Evolutionary conservation across 768 basidiomycete species (phyloP).

Genomic region (Hirschioporus abietinus): DNA sequence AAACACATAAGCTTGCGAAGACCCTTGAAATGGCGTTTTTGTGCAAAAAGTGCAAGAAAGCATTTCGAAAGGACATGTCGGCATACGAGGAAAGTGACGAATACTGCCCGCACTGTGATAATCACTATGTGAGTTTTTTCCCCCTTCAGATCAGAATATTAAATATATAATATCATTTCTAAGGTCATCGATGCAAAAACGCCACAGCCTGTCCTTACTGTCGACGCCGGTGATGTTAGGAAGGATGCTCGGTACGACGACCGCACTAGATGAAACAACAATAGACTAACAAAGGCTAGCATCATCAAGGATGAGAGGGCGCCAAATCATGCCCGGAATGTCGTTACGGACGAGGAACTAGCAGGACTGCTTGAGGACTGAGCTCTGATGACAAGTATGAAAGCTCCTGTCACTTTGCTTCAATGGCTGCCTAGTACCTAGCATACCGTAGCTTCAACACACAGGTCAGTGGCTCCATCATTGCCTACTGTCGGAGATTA

Average conservation of each 20-base stretch:
- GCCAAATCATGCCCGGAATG: not conserved
- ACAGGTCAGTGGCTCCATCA: no score
- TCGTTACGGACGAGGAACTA: not conserved
- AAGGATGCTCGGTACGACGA: conserved; percentile 79
- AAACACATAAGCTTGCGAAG: conserved; percentile 66
- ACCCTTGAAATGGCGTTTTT: conserved; percentile 81
- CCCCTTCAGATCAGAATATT: not conserved
- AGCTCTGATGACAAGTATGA: not conserved
- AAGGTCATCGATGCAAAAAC: conserved; percentile 93
- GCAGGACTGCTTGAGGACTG: not conserved
- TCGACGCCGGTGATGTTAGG: conserved; percentile 89
- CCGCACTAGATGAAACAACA: not conserved
- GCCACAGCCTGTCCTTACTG: conserved; percentile 75
- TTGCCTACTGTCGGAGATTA: no score
- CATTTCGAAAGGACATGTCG: conserved; percentile 93
- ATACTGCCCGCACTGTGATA: conserved; percentile 97
- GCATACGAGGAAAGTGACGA: conserved; percentile 95
- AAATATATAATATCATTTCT: not conserved
- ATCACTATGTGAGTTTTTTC: conserved; percentile 79
- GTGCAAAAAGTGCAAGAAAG: conserved; percentile 92
- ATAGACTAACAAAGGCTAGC: not conserved
- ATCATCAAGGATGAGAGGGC: not conserved
- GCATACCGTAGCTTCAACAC: no score
- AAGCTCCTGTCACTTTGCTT: no score
- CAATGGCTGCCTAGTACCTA: no score